These are phyloP conservation scores for Cryptomeria japonica DNA, from an alignment of 75 land plant species.

Conservation along the genomic window DNA sequence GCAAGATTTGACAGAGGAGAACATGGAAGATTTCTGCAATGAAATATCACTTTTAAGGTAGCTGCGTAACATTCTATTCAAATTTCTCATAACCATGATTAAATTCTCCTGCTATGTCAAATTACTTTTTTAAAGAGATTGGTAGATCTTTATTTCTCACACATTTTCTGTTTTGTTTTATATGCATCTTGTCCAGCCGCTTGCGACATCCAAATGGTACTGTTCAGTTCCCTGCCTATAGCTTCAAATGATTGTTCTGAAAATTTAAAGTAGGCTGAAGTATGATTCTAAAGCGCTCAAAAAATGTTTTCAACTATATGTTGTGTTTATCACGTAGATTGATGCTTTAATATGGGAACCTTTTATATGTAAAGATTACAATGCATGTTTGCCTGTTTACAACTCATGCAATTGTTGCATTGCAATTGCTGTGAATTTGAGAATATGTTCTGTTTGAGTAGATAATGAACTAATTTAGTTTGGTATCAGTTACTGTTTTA, in stretches of 20 bases:
- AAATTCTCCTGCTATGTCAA: background rate
- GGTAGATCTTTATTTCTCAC: constrained; percentile 6
- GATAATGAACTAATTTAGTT: background rate
- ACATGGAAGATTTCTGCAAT: constrained; percentile 96
- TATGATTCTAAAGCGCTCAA: background rate
- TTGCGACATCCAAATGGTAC: constrained; percentile 98
- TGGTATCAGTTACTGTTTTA: too few species aligned
- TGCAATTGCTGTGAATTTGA: background rate
- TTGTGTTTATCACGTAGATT: background rate
- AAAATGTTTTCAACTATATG: background rate
- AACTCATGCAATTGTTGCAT: background rate
- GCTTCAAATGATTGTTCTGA: constrained; percentile 3
- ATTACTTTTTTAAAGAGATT: background rate
- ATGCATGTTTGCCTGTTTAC: background rate
- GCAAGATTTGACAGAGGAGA: constrained; percentile 91
- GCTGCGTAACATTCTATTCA: background rate
- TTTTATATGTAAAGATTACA: background rate
- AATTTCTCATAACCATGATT: background rate
- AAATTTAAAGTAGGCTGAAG: background rate
- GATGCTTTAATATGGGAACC: background rate
- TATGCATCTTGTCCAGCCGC: constrained; percentile 59
- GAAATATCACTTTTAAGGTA: constrained; percentile 89
- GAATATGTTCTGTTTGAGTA: background rate
- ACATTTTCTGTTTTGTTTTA: constrained; percentile 15
- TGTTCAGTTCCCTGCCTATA: background rate